A percentile compares a stretch with the other conserved stretches of the same genome.
phyloP scores from a whole-genome alignment of 73 alveolate genomes.

The Paramecium caudatum region DNA sequence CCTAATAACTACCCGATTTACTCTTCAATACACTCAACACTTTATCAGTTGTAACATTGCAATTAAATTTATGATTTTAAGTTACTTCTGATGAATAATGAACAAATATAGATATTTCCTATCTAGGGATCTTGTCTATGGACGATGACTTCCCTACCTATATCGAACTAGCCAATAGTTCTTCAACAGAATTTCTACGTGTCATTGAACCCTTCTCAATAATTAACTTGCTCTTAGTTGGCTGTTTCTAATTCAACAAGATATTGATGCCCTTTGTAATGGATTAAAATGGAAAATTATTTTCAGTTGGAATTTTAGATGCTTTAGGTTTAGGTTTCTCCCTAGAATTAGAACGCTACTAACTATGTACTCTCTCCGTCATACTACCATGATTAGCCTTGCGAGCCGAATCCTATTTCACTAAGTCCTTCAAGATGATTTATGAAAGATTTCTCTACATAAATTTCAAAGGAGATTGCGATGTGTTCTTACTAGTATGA shows the following conservation, averaged over 20 bases:
- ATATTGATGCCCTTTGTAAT: constrained; percentile 22
- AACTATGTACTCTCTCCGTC: constrained; percentile 58
- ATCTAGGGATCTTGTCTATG: neutral
- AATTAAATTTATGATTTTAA: neutral
- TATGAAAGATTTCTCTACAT: neutral
- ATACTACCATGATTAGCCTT: constrained; percentile 42
- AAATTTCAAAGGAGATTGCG: constrained; percentile 47
- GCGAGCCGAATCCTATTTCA: neutral
- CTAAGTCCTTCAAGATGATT: constrained; percentile 19
- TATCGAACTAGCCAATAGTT: neutral
- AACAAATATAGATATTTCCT: constrained; percentile 13
- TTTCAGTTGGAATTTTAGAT: constrained; percentile 40
- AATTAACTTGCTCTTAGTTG: neutral
- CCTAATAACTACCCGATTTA: neutral
- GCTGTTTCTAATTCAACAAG: neutral
- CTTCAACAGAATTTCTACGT: constrained; percentile 55
- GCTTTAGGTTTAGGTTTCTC: constrained; percentile 3
- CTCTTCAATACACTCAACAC: neutral
- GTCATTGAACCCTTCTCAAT: constrained; percentile 55
- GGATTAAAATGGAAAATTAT: constrained; percentile 13
- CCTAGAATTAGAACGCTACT: constrained; percentile 12
- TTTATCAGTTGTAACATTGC: neutral
- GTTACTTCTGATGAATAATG: neutral
- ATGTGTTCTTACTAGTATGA: constrained; percentile 24
- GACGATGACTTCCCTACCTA: constrained; percentile 12